phyloP scores from a whole-genome alignment of 371 early-diverging fungal genomes.

The Mucor indicus region DNA sequence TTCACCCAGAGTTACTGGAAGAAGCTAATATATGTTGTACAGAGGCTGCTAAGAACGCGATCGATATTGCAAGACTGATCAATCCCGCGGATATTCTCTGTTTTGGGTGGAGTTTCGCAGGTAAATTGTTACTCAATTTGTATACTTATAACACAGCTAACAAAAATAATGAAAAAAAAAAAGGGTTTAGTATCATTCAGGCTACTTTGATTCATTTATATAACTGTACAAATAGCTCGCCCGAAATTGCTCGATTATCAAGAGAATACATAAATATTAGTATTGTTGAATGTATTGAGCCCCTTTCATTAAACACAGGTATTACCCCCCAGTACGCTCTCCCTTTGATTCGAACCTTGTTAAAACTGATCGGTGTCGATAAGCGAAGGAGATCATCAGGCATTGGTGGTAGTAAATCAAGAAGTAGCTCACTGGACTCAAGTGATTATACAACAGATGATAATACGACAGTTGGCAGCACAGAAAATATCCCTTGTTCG shows the following conservation, averaged over 20 bases:
- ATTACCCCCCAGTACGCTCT: slow-evolving; percentile 9
- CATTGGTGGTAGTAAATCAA: neutral
- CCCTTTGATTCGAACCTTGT: slow-evolving; percentile 12
- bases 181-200: slow-evolving; percentile 28
- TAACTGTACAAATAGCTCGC: slow-evolving; percentile 18
- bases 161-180: neutral
- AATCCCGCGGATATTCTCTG: slow-evolving; percentile 4
- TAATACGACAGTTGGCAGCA: too few species aligned
- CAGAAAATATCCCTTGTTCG: too few species aligned
- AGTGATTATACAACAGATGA: too few species aligned
- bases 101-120: slow-evolving; percentile 28
- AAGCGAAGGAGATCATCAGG: too few species aligned
- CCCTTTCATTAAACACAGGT: slow-evolving; percentile 8
- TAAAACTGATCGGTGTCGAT: slow-evolving; percentile 18
- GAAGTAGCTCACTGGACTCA: too few species aligned
- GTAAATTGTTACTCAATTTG: too few species aligned
- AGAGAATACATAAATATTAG: slow-evolving; percentile 16
- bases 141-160: too few species aligned
- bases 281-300: slow-evolving; percentile 25
- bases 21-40: slow-evolving; percentile 35
- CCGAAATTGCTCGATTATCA: slow-evolving; percentile 16
- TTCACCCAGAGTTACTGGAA: slow-evolving; percentile 14
- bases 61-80: slow-evolving; percentile 40
- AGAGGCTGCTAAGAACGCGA: slow-evolving; percentile 45
- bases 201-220: slow-evolving; percentile 27